These are phyloP conservation scores for Rhexocercosporidium sp. DNA, from an alignment of 2,329 filamentous ascomycete genomes.

Conservation along the genomic window DNA sequence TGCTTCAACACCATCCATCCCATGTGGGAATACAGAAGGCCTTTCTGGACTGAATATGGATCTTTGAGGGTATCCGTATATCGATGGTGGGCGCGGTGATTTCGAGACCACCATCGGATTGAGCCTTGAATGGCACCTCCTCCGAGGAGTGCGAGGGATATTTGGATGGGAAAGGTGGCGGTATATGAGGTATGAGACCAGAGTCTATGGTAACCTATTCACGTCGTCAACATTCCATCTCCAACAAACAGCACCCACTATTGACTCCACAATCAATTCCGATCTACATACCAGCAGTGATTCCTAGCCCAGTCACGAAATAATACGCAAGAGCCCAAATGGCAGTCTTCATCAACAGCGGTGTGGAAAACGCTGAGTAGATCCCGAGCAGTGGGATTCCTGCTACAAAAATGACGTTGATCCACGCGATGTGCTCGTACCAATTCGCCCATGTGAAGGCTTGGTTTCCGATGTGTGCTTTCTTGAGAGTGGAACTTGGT, in stretches of 20 bases:
- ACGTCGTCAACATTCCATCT: background rate
- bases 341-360: conserved; percentile 70
- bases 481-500: conserved; percentile 1
- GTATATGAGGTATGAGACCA: conserved; percentile 87
- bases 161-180: conserved; percentile 72
- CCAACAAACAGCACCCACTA: no score
- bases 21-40: conserved; percentile 78
- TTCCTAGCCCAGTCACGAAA: conserved; percentile 79
- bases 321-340: conserved; percentile 78
- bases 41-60: conserved; percentile 86
- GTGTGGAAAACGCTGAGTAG: conserved; percentile 50
- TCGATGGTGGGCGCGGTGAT: conserved; percentile 84
- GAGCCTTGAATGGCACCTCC: conserved; percentile 84
- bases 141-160: conserved; percentile 78
- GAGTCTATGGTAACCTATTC: conserved; percentile 72
- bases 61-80: conserved; percentile 92
- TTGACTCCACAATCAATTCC: background rate
- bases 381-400: conserved; percentile 15
- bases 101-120: conserved; percentile 84
- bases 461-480: conserved; percentile 11
- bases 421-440: conserved; percentile 18
- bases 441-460: conserved; percentile 19
- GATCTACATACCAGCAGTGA: conserved; percentile 70
- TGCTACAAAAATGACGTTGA: conserved; percentile 18
- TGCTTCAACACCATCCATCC: conserved; percentile 93